These are phyloP conservation scores for Arthrobotrys musiformis DNA, from an alignment of 2,329 filamentous ascomycete genomes.

Conservation along the genomic window DNA sequence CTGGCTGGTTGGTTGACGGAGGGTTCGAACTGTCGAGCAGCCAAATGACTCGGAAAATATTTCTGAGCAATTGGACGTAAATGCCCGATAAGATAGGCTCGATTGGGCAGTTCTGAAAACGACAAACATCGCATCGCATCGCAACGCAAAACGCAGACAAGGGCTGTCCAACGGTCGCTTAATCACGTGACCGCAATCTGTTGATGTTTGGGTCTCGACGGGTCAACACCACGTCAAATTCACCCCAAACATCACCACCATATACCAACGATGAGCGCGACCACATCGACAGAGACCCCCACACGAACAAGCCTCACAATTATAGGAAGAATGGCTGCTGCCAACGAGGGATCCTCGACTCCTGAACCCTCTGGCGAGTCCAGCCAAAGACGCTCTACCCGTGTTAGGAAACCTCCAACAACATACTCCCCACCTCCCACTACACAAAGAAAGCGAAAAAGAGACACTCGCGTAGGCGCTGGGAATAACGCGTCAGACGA, in stretches of 20 bases:
- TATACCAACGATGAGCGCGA: slow-evolving; percentile 53
- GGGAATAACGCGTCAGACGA: slow-evolving; percentile 53
- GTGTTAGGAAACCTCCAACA: slow-evolving; percentile 47
- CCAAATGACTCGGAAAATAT: slow-evolving; percentile 46
- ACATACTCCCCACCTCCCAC: slow-evolving; percentile 54
- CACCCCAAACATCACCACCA: slow-evolving; percentile 31
- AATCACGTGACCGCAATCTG: slow-evolving; percentile 12
- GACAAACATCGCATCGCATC: slow-evolving; percentile 19
- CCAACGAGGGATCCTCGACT: slow-evolving; percentile 42
- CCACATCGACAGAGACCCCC: slow-evolving; percentile 52
- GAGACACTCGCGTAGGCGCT: slow-evolving; percentile 55
- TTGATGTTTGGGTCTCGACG: slow-evolving; percentile 27
- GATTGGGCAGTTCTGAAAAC: neutral
- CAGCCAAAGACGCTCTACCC: slow-evolving; percentile 48
- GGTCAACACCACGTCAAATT: slow-evolving; percentile 51
- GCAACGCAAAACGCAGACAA: neutral
- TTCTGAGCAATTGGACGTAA: neutral
- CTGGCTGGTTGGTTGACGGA: slow-evolving; percentile 15
- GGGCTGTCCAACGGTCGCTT: neutral
- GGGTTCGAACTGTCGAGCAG: slow-evolving; percentile 36
- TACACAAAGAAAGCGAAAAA: slow-evolving; percentile 50
- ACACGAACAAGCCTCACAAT: slow-evolving; percentile 54
- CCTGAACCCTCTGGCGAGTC: slow-evolving; percentile 53
- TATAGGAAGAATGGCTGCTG: slow-evolving; percentile 54
- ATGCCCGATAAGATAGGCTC: neutral